Conservation (phyloP, 1,284 basidiomycete species). For the Coniferiporia sulphurascens region DNA sequence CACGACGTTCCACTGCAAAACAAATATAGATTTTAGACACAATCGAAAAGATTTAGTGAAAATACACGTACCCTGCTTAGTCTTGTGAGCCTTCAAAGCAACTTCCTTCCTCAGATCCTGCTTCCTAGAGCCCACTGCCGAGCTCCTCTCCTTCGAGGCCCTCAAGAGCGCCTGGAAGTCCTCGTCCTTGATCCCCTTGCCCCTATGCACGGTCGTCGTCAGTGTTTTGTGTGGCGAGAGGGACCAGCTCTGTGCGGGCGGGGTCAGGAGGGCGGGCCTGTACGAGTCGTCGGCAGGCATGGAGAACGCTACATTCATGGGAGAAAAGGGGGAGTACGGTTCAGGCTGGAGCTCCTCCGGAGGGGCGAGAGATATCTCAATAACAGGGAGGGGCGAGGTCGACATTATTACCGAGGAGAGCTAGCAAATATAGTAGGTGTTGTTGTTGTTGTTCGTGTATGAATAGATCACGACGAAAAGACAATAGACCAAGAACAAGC, state of each 20-base stretch:
- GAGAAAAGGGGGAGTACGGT: conserved; percentile 55
- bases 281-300: conserved; percentile 38
- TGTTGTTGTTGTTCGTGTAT: too few species aligned
- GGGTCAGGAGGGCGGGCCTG: conserved; percentile 52
- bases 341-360: conserved; percentile 45
- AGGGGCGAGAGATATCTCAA: conserved; percentile 62
- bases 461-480: too few species aligned
- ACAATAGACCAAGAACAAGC: too few species aligned
- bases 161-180: conserved; percentile 59
- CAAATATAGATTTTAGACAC: neutral
- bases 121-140: conserved; percentile 26
- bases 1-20: conserved; percentile 60
- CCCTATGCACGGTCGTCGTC: conserved; percentile 31
- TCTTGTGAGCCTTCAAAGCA: conserved; percentile 64
- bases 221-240: conserved; percentile 50
- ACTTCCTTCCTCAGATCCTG: conserved; percentile 68
- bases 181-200: conserved; percentile 49
- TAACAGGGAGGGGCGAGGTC: conserved; percentile 50
- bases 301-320: conserved; percentile 30
- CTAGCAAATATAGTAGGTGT: too few species aligned
- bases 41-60: neutral
- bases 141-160: conserved; percentile 31
- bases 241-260: conserved; percentile 44
- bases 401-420: conserved; percentile 35
- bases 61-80: conserved; percentile 63